Evolutionary conservation across 345 rosid genomes (phyloP).

Genomic region (Citrus trifoliata): DNA sequence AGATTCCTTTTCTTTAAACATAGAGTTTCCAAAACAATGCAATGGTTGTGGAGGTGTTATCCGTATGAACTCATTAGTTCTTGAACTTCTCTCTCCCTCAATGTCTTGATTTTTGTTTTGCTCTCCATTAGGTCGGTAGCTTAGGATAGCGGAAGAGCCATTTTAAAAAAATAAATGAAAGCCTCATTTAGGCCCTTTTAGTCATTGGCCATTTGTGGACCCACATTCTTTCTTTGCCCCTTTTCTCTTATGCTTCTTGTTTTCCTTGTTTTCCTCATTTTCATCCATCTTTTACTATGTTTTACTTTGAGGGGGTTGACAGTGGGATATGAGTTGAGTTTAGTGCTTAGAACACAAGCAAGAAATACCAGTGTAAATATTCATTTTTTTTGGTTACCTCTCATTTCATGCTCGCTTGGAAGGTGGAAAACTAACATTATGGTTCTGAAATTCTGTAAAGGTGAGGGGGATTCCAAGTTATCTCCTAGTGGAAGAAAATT

Average conservation of each 20-base stretch:
- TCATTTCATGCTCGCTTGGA: not conserved
- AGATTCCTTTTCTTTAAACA: not conserved
- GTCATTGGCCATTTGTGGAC: not conserved
- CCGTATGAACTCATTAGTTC: not conserved
- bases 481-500: slow-evolving; percentile 35
- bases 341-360: not conserved
- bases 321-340: not conserved
- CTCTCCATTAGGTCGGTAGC: not conserved
- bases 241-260: not conserved
- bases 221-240: not conserved
- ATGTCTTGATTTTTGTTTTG: not conserved
- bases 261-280: not conserved
- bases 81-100: not conserved
- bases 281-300: not conserved
- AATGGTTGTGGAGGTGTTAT: not conserved
- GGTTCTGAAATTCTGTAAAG: slow-evolving; percentile 27
- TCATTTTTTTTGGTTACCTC: not conserved
- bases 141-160: not conserved
- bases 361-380: not conserved
- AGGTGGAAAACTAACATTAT: not conserved
- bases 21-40: not conserved
- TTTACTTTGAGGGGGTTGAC: not conserved
- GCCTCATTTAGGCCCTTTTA: not conserved
- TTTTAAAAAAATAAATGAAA: not conserved
- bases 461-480: slow-evolving; percentile 36